phyloP scores from a whole-genome alignment of 495 filamentous ascomycete species.

The Penicillium steckii region DNA sequence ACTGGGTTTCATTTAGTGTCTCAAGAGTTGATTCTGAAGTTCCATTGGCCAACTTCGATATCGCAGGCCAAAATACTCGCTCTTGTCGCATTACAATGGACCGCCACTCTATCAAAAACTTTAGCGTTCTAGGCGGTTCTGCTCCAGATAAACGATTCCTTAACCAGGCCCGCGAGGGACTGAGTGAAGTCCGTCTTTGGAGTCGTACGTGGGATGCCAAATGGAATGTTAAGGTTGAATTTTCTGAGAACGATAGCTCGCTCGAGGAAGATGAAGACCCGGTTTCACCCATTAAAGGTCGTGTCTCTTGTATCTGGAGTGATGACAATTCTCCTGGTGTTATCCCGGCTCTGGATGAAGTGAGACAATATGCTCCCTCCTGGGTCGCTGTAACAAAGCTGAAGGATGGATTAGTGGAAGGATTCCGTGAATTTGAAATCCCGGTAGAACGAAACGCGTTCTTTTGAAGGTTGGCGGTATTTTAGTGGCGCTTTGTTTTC shows the following conservation, averaged over 20 bases:
- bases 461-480: not conserved
- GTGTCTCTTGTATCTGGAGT: conserved; percentile 81
- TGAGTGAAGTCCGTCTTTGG: conserved; percentile 63
- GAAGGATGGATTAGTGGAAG: conserved; percentile 80
- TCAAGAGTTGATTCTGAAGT: conserved; percentile 42
- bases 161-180: conserved; percentile 50
- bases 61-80: conserved; percentile 66
- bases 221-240: conserved; percentile 77
- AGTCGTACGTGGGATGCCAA: conserved; percentile 69
- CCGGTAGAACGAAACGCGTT: not conserved
- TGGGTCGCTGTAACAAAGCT: conserved; percentile 79
- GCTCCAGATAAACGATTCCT: conserved; percentile 53
- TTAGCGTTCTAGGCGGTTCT: conserved; percentile 58
- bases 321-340: conserved; percentile 69
- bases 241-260: conserved; percentile 42
- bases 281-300: conserved; percentile 56
- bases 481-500: not conserved
- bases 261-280: conserved; percentile 19
- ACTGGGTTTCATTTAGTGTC: conserved; percentile 65
- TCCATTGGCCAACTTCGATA: conserved; percentile 45
- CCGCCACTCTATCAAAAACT: conserved; percentile 55
- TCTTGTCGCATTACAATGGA: conserved; percentile 51
- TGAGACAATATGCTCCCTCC: conserved; percentile 65
- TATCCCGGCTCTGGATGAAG: conserved; percentile 87
- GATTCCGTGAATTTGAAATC: conserved; percentile 57